These are phyloP conservation scores for Orbilia blumenaviensis DNA, from an alignment of 2,329 filamentous ascomycete genomes.

Conservation along the genomic window DNA sequence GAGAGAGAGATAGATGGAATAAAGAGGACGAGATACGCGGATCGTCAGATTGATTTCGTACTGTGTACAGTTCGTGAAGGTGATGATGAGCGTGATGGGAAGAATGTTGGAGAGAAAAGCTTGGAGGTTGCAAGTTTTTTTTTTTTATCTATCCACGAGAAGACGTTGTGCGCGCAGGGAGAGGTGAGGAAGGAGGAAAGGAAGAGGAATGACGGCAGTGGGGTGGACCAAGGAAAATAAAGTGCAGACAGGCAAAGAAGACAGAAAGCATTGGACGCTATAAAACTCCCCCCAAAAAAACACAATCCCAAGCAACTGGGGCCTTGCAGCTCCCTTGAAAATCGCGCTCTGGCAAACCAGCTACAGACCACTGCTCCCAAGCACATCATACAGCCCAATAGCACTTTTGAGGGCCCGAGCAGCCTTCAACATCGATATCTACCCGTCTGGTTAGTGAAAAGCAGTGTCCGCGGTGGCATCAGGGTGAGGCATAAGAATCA, in stretches of 20 bases:
- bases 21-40: background rate
- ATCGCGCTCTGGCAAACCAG: conserved; percentile 43
- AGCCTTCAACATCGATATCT: background rate
- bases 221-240: conserved; percentile 44
- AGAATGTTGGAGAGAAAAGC: conserved; percentile 4
- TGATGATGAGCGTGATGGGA: background rate
- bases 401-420: background rate
- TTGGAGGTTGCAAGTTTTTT: conserved; percentile 1
- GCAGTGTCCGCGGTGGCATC: background rate
- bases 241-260: conserved; percentile 40
- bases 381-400: conserved; percentile 11
- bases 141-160: too few relatives aligned
- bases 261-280: conserved; percentile 51
- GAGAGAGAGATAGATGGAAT: background rate
- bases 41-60: conserved; percentile 2
- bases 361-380: conserved; percentile 13
- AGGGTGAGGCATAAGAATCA: background rate
- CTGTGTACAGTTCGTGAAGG: conserved; percentile 9
- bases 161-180: background rate
- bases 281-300: conserved; percentile 46
- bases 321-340: conserved; percentile 36
- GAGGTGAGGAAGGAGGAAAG: background rate
- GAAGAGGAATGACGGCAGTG: conserved; percentile 45
- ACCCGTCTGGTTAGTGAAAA: background rate
- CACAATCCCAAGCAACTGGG: conserved; percentile 34